A percentile compares a stretch with the other conserved stretches of the same genome.
Conservation (phyloP, 768 basidiomycete species). For the Termitomyces sp. region DNA sequence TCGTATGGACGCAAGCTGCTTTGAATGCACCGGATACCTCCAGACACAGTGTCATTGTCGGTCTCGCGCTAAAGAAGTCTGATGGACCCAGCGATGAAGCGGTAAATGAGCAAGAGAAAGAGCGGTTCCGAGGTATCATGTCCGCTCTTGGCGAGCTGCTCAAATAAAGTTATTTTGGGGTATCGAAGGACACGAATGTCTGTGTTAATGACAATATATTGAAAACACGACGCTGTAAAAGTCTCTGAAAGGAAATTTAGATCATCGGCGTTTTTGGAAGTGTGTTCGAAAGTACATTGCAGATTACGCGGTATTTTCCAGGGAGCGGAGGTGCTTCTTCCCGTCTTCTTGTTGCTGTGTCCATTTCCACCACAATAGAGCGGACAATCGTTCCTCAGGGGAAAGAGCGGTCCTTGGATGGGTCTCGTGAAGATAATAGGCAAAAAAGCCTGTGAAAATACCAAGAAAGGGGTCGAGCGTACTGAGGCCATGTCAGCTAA, state of each 20-base stretch:
- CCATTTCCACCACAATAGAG: slow-evolving; percentile 67
- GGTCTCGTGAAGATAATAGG: slow-evolving; percentile 76
- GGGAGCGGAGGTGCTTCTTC: slow-evolving; percentile 32
- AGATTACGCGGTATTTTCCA: slow-evolving; percentile 25
- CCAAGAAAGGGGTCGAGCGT: slow-evolving; percentile 69
- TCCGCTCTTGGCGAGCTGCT: slow-evolving; percentile 35
- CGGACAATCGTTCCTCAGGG: slow-evolving; percentile 45
- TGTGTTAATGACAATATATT: background rate
- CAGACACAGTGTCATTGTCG: slow-evolving; percentile 65
- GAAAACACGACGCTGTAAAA: background rate
- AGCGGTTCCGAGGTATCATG: slow-evolving; percentile 48
- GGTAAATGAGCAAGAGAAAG: slow-evolving; percentile 34
- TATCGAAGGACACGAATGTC: background rate
- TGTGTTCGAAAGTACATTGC: background rate
- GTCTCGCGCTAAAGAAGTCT: slow-evolving; percentile 55
- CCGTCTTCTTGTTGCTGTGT: slow-evolving; percentile 34
- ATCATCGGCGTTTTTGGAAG: background rate
- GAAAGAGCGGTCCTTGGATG: slow-evolving; percentile 69
- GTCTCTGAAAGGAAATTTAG: background rate
- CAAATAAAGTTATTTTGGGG: background rate
- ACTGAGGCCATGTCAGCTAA: slow-evolving; percentile 28
- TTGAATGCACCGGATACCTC: slow-evolving; percentile 33
- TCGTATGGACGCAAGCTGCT: slow-evolving; percentile 64
- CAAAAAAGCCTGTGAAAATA: slow-evolving; percentile 70
- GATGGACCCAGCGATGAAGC: slow-evolving; percentile 18